Evolutionary conservation across 768 basidiomycete species (phyloP).

Genomic region (Pholiota conissans): DNA sequence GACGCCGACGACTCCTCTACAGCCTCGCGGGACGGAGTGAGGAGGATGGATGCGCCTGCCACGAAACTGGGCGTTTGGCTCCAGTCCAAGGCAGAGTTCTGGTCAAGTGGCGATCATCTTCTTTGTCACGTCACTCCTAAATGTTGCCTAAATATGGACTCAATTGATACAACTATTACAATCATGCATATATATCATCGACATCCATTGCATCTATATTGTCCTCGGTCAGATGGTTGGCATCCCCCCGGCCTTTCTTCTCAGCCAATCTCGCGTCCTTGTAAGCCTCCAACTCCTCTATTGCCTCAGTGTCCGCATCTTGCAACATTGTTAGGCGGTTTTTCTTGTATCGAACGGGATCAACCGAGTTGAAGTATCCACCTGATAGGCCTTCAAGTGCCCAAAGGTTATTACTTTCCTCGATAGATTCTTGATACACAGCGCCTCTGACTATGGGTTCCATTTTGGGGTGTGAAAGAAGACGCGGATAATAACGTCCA

Average conservation of each 20-base stretch:
- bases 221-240: slow-evolving; percentile 5
- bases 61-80: slow-evolving; percentile 18
- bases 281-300: slow-evolving; percentile 40
- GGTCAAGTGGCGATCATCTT: slow-evolving; percentile 15
- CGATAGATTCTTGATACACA: slow-evolving; percentile 34
- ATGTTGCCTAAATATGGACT: slow-evolving; percentile 3
- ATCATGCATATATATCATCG: slow-evolving; percentile 8
- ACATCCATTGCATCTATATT: slow-evolving; percentile 25
- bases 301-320: slow-evolving; percentile 57
- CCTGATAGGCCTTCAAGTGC: slow-evolving; percentile 70
- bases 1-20: slow-evolving; percentile 50
- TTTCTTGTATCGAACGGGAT: slow-evolving; percentile 59
- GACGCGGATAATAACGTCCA: slow-evolving; percentile 78
- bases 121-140: slow-evolving; percentile 20
- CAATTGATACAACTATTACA: background rate
- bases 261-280: slow-evolving; percentile 32
- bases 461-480: slow-evolving; percentile 67
- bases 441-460: slow-evolving; percentile 34
- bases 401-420: slow-evolving; percentile 56
- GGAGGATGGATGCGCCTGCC: slow-evolving; percentile 16
- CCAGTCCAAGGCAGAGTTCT: slow-evolving; percentile 21
- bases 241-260: slow-evolving; percentile 14
- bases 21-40: slow-evolving; percentile 22
- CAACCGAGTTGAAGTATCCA: slow-evolving; percentile 69
- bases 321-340: slow-evolving; percentile 56